Base-by-base conservation (phyloP, 176 grass and related monocot genomes). In the Oryza coarctata region DNA sequence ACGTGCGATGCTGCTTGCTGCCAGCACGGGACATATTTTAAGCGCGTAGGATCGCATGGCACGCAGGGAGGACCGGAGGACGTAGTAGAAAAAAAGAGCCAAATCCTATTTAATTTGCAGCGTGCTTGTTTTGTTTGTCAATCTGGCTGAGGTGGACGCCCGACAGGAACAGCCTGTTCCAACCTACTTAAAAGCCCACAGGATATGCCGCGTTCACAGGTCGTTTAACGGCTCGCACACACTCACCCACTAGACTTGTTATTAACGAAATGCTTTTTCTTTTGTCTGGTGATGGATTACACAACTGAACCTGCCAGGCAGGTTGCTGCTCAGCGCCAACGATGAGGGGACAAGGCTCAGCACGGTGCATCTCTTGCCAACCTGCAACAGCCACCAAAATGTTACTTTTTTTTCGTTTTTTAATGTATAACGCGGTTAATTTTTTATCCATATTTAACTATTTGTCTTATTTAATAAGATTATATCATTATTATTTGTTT, bases 161-260 rank as follows among this genome's bases (percentile, higher is more conserved):
- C 74, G 73, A 79, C 83, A 74, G 23, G 36, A 61, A 83, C 83
- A 90, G 88, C 73, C 83, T 90, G 79, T 79, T 61, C 65, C 60
- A 61, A 86, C 74, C 79, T 15, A 65, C 63, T 20, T 23, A 39
- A 33, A 33, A 23, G 43, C 83, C 44, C 77, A 74, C 20, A 76
- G 6, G 22, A 58, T n/a, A 28, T 67, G 32, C 32, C 5, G 23
- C 33, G 40, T 61, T 28, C 39, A 71, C 71, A 44, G 73, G 83
- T 49, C 43, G 88, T 34, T 89, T 61, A 78, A 83, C 86, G 26
- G 63, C 81, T 65, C 52, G 25, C 20, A 58, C 22, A 58, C 14
- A 49, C 43, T 14, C 43, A 14, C 40, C 14, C 0, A 47, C 15
- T 15, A n/a, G n/a, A n/a, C n/a, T n/a, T n/a, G n/a, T n/a, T n/a